phyloP scores from a whole-genome alignment of 441 rosid genomes.

The Breynia disticha region DNA sequence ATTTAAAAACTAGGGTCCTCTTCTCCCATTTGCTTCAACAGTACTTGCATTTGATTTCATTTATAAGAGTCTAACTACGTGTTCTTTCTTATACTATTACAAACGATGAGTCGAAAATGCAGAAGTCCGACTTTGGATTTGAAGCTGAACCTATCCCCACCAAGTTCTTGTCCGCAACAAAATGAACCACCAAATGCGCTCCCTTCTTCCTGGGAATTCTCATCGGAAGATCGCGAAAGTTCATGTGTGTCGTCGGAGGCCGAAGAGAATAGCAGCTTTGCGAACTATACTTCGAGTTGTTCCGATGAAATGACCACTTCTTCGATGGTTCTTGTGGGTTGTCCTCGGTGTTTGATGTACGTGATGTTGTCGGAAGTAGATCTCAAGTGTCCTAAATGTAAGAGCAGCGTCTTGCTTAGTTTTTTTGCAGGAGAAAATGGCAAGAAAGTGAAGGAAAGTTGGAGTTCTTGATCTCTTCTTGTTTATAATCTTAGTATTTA shows the following conservation, averaged over 20 bases:
- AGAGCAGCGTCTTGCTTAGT: constrained; percentile 83
- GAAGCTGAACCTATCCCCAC: constrained; percentile 75
- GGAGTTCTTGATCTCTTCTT: not conserved
- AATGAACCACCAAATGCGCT: constrained; percentile 37
- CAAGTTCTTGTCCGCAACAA: constrained; percentile 24
- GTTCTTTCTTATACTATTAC: no score
- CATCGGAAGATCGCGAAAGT: constrained; percentile 41
- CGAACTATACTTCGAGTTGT: no score
- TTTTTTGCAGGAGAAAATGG: constrained; percentile 31
- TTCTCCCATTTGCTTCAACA: no score
- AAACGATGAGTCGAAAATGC: constrained; percentile 51
- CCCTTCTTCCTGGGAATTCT: constrained; percentile 28
- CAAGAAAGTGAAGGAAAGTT: constrained; percentile 12
- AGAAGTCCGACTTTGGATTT: constrained; percentile 47
- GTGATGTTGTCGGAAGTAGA: constrained; percentile 78
- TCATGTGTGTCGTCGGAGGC: constrained; percentile 67
- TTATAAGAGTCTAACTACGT: no score
- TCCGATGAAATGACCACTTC: constrained; percentile 20
- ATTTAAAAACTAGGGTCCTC: no score
- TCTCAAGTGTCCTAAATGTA: constrained; percentile 85
- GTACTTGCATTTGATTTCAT: no score
- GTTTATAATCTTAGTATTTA: no score
- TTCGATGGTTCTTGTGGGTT: constrained; percentile 80
- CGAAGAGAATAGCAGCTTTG: constrained; percentile 20
- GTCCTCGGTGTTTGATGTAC: constrained; percentile 86